phyloP scores from a whole-genome alignment of 495 filamentous ascomycete genomes.

The Penicillium bialowiezense region DNA sequence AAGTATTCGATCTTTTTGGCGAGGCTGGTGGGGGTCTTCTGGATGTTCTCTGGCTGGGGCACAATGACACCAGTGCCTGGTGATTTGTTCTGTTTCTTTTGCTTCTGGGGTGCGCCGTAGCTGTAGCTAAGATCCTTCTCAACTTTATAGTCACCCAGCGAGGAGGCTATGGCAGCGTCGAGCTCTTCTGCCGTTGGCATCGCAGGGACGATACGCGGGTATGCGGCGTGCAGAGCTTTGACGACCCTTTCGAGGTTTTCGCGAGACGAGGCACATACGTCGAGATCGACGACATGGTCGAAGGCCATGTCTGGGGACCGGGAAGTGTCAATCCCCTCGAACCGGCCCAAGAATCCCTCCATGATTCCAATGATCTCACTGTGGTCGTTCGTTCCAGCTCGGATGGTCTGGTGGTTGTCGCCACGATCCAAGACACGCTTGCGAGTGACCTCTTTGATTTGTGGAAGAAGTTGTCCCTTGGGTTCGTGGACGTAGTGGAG shows the following conservation, averaged over 20 bases:
- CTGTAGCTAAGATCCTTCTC: constrained; percentile 62
- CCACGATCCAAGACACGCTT: constrained; percentile 79
- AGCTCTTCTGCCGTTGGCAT: constrained; percentile 73
- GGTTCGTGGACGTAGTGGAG: constrained; percentile 85
- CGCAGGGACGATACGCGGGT: constrained; percentile 68
- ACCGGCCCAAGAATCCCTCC: constrained; percentile 87
- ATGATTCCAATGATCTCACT: constrained; percentile 83
- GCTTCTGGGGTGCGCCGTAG: constrained; percentile 31
- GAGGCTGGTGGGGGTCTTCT: constrained; percentile 18
- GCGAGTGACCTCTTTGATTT: constrained; percentile 71
- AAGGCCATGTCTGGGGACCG: constrained; percentile 70
- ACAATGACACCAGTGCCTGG: constrained; percentile 4
- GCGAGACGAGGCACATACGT: constrained; percentile 71
- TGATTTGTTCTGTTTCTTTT: constrained; percentile 36
- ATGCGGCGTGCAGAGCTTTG: constrained; percentile 61
- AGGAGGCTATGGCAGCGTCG: constrained; percentile 73
- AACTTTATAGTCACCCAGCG: constrained; percentile 76
- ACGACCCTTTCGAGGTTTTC: constrained; percentile 84
- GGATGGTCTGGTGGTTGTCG: constrained; percentile 98
- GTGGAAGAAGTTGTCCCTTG: constrained; percentile 49
- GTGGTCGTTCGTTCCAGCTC: constrained; percentile 62
- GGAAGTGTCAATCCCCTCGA: constrained; percentile 68
- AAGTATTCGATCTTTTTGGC: constrained; percentile 78
- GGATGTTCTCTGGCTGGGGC: constrained; percentile 10
- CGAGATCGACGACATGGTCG: constrained; percentile 79